These are phyloP conservation scores for Umbelopsis ramanniana DNA, from an alignment of 192 early-diverging fungal genomes.

Conservation along the genomic window DNA sequence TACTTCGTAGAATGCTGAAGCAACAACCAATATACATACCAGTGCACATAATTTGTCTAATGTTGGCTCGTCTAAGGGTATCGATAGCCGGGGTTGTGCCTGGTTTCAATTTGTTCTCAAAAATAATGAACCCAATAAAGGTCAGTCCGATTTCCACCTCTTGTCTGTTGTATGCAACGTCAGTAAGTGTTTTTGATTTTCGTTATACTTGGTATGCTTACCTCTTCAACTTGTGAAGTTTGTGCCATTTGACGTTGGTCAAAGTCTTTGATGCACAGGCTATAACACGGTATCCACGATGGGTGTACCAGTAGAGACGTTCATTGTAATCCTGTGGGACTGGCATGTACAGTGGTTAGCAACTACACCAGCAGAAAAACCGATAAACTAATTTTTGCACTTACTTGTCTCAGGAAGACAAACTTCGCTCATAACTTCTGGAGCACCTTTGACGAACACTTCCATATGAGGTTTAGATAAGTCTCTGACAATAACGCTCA, in stretches of 20 bases:
- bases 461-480: conserved; percentile 68
- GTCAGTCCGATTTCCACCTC: conserved; percentile 82
- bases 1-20: neutral
- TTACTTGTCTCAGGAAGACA: conserved; percentile 79
- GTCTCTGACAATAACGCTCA: conserved; percentile 89
- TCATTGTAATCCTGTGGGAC: conserved; percentile 88
- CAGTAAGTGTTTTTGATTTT: neutral
- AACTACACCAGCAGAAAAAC: neutral
- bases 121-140: conserved; percentile 96
- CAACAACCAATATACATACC: conserved; percentile 46
- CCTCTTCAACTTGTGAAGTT: conserved; percentile 76
- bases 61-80: conserved; percentile 78
- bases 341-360: conserved; percentile 27
- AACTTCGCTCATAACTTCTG: conserved; percentile 91
- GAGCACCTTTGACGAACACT: conserved; percentile 97
- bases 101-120: conserved; percentile 98
- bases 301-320: conserved; percentile 83
- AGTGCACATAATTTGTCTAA: conserved; percentile 98
- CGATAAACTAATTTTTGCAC: conserved; percentile 11
- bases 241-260: conserved; percentile 66
- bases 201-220: neutral
- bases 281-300: conserved; percentile 97
- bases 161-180: conserved; percentile 57
- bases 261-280: conserved; percentile 88
- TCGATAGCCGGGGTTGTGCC: conserved; percentile 79